Percentiles rank a stretch among this genome's conserved stretches.
Evolutionary conservation across 2,329 filamentous ascomycete genomes (phyloP).

Genomic region (Nigrospora osmanthi): DNA sequence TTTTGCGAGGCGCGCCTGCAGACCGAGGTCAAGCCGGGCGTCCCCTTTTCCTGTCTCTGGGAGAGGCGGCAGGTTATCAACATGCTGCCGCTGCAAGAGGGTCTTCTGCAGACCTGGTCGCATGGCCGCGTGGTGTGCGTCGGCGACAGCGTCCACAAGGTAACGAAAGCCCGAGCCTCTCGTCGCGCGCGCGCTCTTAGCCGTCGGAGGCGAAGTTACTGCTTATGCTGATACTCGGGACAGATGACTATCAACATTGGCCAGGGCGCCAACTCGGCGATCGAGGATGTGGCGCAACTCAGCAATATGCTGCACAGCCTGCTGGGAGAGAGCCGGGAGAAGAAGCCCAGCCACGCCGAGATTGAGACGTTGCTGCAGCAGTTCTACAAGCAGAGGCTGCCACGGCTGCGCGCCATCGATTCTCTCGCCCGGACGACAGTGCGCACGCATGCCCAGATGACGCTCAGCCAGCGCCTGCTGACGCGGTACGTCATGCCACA

Average conservation of each 20-base stretch:
- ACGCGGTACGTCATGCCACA: neutral
- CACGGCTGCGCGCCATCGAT: neutral
- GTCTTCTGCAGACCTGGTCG: neutral
- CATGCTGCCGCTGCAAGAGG: neutral
- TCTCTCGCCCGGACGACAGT: neutral
- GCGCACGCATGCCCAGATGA: neutral
- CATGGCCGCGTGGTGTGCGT: neutral
- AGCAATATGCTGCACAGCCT: neutral
- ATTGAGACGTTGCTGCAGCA: neutral
- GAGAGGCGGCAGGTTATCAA: neutral
- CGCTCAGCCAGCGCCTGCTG: neutral
- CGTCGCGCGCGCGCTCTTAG: no score
- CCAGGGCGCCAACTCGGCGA: slow-evolving; percentile 1
- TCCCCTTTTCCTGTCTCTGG: neutral
- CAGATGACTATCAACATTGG: neutral
- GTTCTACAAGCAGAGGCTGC: neutral
- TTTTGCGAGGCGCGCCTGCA: neutral
- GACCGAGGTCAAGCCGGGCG: neutral
- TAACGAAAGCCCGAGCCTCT: neutral
- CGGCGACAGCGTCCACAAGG: neutral
- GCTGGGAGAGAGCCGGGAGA: neutral
- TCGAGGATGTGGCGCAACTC: neutral
- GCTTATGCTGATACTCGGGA: neutral
- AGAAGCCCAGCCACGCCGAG: neutral
- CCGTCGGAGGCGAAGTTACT: no score